Evolutionary conservation across 805 yeast species (phyloP), one percentile per base, ranked within the genome.

Genomic region (Danielia reshetovae): DNA sequence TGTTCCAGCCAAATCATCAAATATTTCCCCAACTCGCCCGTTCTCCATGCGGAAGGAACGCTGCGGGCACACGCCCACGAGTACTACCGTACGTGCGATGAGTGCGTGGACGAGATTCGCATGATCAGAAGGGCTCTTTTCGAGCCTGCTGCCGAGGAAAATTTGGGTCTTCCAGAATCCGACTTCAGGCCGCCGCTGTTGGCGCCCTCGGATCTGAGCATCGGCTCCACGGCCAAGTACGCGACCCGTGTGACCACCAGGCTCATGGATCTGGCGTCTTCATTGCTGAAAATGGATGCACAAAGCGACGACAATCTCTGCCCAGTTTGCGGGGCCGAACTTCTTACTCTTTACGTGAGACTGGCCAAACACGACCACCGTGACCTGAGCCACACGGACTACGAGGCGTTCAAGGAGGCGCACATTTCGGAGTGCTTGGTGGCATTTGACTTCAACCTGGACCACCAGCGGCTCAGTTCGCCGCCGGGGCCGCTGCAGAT

Each of bases 341-440:
- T 67, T 22, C 40, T 48, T 27, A 46, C 45, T 29, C 41, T 43
- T 14, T 63, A 52, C 40, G 38, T 50, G 15, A 28, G 32, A 4
- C 36, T 37, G 7, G 43, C 40, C 18, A 43, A 44, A 27, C 38
- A 39, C 15, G 33, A 39, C 6, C 45, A 38, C 19, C 42, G 32
- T 2, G 43, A 32, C 5, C 32, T 43, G 12, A 32, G 42, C 11
- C 28, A 35, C 16, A 39, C 52, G 4, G 60, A 52, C 19, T 62
- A 55, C 29, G 66, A 59, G 24, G 63, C 60, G 14, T 74, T 51
- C 43, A 65, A 74, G 36, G 90, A 81, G 46, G 54, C 52, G 0
- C 97, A 90, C 59, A 77, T 90, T 22, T 77, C 74, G 42, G 65
- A 66, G 5, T 93, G 98, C 55, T 55, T 93, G 12, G 75, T 83